A percentile compares a stretch with the other conserved stretches of the same genome.
These are phyloP conservation scores for Quercus cerris DNA, from an alignment of 306 rosid species.

Conservation along the genomic window DNA sequence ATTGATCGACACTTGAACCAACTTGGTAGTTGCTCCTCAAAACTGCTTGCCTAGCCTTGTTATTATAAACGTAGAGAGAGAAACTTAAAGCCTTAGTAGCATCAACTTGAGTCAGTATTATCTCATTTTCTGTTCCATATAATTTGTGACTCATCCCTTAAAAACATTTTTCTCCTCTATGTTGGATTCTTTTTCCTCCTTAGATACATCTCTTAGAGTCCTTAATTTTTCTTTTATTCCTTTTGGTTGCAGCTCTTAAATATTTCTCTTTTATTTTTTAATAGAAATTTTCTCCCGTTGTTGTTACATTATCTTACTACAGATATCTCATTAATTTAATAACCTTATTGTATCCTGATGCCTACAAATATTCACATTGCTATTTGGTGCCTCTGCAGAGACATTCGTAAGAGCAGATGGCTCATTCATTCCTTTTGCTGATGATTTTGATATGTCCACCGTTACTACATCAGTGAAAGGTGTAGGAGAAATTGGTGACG, in stretches of 20 bases:
- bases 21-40: not conserved
- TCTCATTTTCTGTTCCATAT: not conserved
- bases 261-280: not conserved
- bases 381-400: constrained; percentile 53
- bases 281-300: not conserved
- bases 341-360: not conserved
- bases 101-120: not conserved
- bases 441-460: constrained; percentile 92
- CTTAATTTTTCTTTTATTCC: not conserved
- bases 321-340: not conserved
- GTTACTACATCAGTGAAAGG: constrained; percentile 88
- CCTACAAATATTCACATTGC: not conserved
- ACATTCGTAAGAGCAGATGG: constrained; percentile 99
- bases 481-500: constrained; percentile 79
- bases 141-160: not conserved
- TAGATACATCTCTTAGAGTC: not conserved
- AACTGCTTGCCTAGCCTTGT: not conserved
- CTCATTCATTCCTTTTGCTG: constrained; percentile 95
- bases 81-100: not conserved
- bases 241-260: not conserved
- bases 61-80: not conserved
- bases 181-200: not conserved
- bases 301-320: not conserved
- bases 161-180: not conserved
- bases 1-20: not conserved